phyloP scores from a whole-genome alignment of 2,329 filamentous ascomycete genomes.

The Phaeoacremonium minimum region DNA sequence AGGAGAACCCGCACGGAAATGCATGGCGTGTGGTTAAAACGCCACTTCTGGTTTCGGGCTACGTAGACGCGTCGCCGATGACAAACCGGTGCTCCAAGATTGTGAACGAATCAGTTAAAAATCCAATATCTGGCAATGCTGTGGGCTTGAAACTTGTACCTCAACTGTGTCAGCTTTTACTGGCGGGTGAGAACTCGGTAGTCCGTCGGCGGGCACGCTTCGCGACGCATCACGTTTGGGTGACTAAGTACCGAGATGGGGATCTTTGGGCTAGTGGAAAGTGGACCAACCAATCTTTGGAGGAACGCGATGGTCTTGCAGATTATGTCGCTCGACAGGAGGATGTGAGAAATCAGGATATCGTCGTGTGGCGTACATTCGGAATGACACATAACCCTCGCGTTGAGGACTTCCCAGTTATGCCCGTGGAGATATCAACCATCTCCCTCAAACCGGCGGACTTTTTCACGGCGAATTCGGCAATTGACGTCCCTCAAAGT shows the following conservation, averaged over 20 bases:
- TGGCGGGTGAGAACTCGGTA: conserved; percentile 46
- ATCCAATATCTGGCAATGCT: conserved; percentile 42
- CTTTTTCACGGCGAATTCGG: conserved; percentile 47
- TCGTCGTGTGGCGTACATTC: conserved; percentile 9
- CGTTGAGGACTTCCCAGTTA: conserved; percentile 54
- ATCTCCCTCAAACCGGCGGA: conserved; percentile 44
- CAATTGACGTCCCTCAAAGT: conserved; percentile 25
- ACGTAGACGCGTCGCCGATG: conserved; percentile 1
- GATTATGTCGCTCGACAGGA: conserved; percentile 35
- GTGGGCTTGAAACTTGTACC: conserved; percentile 46
- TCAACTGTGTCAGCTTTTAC: conserved; percentile 50
- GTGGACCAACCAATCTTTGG: conserved; percentile 43
- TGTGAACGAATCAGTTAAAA: conserved; percentile 47
- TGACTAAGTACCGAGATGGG: conserved; percentile 50
- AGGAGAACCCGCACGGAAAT: conserved; percentile 3
- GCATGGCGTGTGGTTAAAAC: conserved; percentile 1
- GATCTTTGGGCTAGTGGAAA: conserved; percentile 56
- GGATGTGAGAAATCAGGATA: conserved; percentile 7
- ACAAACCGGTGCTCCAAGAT: conserved; percentile 12
- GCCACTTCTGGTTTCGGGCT: not conserved
- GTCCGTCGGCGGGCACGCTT: conserved; percentile 56
- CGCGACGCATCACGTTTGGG: conserved; percentile 54
- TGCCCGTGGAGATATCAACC: conserved; percentile 52
- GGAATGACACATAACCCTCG: conserved; percentile 50
- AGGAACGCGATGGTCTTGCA: not conserved